Evolutionary conservation across 2,329 filamentous ascomycete species (phyloP).

Genomic region (Penicillium sp.): DNA sequence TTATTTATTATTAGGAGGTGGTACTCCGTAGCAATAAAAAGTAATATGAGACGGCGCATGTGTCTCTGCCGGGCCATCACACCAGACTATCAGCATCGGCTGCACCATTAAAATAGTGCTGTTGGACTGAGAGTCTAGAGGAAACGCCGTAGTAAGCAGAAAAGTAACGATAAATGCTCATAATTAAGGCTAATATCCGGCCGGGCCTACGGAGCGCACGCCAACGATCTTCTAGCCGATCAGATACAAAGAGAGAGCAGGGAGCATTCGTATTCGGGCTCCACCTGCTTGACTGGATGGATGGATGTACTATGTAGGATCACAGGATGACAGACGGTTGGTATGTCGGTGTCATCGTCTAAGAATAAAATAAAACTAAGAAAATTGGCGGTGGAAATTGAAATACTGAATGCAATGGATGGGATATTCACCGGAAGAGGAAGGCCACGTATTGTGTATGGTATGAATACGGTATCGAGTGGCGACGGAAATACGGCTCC

Average conservation of each 20-base stretch:
- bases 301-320: too few relatives aligned
- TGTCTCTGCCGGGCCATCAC: neutral
- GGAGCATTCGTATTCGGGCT: neutral
- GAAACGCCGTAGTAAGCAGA: too few relatives aligned
- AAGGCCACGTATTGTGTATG: neutral
- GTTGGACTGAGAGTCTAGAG: too few relatives aligned
- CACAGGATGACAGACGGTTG: too few relatives aligned
- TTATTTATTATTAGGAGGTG: too few relatives aligned
- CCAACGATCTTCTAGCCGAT: too few relatives aligned
- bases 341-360: too few relatives aligned
- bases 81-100: neutral
- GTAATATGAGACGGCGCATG: too few relatives aligned
- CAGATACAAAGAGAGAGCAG: too few relatives aligned
- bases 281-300: too few relatives aligned
- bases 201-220: neutral
- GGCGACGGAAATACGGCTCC: neutral
- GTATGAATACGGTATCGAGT: neutral
- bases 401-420: neutral
- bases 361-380: neutral
- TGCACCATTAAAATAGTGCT: neutral
- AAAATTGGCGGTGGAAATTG: neutral
- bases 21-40: too few relatives aligned
- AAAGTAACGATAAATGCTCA: too few relatives aligned
- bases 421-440: neutral
- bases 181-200: neutral